Base-by-base conservation (phyloP, 345 rosid species). In the Hibiscus syriacus region DNA sequence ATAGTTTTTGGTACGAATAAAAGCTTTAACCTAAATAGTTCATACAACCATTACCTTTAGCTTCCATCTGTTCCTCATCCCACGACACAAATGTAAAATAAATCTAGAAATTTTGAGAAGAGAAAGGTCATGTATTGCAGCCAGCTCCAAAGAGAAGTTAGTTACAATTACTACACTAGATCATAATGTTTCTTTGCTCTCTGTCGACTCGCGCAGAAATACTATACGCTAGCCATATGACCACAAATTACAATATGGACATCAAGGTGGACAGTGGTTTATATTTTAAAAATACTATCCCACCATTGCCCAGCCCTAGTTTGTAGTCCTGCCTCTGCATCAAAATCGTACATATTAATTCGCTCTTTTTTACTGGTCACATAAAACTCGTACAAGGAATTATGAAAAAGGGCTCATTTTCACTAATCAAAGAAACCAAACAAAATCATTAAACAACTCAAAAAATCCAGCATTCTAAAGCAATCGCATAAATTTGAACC, bases 271-370 rank as follows among this genome's bases (percentile, higher is more conserved):
- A 29, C 49, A 23, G n/a, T n/a, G 27, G 11, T 55, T 39, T 2
- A 29, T 16, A 55, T n/a, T n/a, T n/a, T n/a, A n/a, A n/a, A n/a
- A 69, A 93, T 85, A 52, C 86, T 77, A 46, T 89, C 92, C 97
- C 98, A 90, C 96, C 92, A 93, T 64, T 93, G 96, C 45, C 83
- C 75, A 49, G 70, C 72, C 73, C 94, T 77, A 45, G 97, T 90
- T 43, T 83, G 86, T 56, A 93, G 45, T 20, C 97, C 88, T 11
- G 94, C 96, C 98, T 93, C 82, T 14, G 50, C 48, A 41, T 50
- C 72, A 74, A 4, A 41, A 72, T 45, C 58, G 56, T 11, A 20
- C 39, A 52, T 13, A 1, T 4, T 22, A 60, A 23, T 3, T 61
- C 49, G 17, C 36, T 32, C 36, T 43, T 13, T 43, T 41, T 12